Evolutionary conservation across 805 yeast genomes (phyloP).

Genomic region (Myxozyma neotropica): DNA sequence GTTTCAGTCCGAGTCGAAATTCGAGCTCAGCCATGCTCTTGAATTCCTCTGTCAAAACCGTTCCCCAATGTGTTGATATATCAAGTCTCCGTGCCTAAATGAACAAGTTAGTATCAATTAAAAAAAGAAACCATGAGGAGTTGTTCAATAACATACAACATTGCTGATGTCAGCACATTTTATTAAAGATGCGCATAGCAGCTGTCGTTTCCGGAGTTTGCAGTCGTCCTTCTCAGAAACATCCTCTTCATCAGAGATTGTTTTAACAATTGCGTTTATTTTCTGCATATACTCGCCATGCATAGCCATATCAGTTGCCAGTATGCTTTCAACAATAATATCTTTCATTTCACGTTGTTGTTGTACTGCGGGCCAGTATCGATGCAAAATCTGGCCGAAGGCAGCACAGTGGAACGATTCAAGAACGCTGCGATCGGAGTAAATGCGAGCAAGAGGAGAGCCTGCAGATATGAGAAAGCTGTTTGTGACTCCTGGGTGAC

Average conservation of each 20-base stretch:
- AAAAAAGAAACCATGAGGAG: background rate
- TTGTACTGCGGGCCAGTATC: constrained; percentile 49
- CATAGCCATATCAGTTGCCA: constrained; percentile 91
- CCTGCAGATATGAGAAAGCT: constrained; percentile 60
- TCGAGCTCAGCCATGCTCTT: constrained; percentile 64
- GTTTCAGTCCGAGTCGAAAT: constrained; percentile 39
- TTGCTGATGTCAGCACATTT: constrained; percentile 97
- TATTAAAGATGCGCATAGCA: constrained; percentile 69
- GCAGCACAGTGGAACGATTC: constrained; percentile 81
- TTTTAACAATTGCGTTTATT: constrained; percentile 24
- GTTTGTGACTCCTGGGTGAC: constrained; percentile 96
- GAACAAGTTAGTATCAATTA: background rate
- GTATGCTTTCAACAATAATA: constrained; percentile 49
- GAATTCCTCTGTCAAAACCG: constrained; percentile 75
- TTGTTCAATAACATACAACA: constrained; percentile 47
- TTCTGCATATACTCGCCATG: constrained; percentile 70
- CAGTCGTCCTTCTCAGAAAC: background rate
- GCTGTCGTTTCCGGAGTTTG: constrained; percentile 28
- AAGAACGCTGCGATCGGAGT: constrained; percentile 67
- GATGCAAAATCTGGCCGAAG: constrained; percentile 54
- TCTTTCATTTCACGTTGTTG: constrained; percentile 31
- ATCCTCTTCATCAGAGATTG: background rate
- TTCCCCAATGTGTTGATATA: constrained; percentile 84
- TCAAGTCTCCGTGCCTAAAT: constrained; percentile 63
- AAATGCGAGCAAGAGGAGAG: constrained; percentile 66